Conservation (phyloP, 495 filamentous ascomycete genomes). For the Penicillium bovifimosum region DNA sequence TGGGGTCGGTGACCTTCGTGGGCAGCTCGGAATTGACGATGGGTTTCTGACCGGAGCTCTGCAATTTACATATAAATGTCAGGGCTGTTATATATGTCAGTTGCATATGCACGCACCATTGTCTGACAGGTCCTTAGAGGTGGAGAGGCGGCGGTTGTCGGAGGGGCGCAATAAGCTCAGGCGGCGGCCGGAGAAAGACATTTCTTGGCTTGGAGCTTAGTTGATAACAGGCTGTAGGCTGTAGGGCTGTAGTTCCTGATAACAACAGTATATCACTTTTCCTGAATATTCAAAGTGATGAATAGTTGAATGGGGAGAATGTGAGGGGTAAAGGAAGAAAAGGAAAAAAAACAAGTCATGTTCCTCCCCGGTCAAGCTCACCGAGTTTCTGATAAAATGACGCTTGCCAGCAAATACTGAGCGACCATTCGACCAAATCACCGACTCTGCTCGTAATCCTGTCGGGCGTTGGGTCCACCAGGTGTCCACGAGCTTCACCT, state of each 20-base stretch:
- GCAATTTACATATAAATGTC: conserved; percentile 2
- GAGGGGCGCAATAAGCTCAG: conserved; percentile 43
- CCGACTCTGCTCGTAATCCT: conserved; percentile 6
- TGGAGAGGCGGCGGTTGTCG: conserved; percentile 31
- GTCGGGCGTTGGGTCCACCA: background rate
- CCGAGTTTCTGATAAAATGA: background rate
- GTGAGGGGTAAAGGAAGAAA: background rate
- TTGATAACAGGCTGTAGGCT: too few species aligned
- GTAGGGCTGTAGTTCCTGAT: too few species aligned
- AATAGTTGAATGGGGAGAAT: background rate
- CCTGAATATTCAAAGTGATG: background rate
- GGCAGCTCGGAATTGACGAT: conserved; percentile 76
- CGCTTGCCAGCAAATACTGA: conserved; percentile 6
- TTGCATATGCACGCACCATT: conserved; percentile 32
- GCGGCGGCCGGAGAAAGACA: conserved; percentile 50
- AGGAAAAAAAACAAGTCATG: background rate
- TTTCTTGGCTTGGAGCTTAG: conserved; percentile 26
- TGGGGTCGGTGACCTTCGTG: conserved; percentile 87
- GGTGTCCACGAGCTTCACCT: background rate
- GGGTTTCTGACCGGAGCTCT: conserved; percentile 74
- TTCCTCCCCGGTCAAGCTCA: background rate
- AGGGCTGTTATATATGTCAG: background rate
- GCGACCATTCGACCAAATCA: conserved; percentile 25
- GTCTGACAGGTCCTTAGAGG: conserved; percentile 37
- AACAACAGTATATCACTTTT: background rate